Conservation (phyloP, 1,284 basidiomycete genomes). For the Leucocoprinus gongylophorus region DNA sequence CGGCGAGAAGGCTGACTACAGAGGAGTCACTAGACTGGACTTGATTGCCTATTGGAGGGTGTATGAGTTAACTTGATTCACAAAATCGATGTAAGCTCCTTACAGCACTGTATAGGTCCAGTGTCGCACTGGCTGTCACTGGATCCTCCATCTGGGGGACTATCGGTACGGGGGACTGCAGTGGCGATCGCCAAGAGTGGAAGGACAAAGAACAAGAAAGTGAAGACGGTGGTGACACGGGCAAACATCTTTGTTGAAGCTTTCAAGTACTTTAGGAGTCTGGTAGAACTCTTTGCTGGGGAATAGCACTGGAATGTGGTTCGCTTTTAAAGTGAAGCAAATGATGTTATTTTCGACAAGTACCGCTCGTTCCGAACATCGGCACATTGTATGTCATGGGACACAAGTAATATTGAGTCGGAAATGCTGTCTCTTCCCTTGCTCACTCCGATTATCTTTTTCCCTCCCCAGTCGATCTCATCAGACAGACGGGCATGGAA, state of each 20-base stretch:
- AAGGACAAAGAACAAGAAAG: slow-evolving; percentile 20
- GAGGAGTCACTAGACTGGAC: slow-evolving; percentile 14
- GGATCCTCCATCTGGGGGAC: neutral
- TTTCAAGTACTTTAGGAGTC: slow-evolving; percentile 6
- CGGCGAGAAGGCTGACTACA: slow-evolving; percentile 14
- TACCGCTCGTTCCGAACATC: no score
- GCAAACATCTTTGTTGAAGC: slow-evolving; percentile 21
- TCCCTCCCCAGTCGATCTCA: no score
- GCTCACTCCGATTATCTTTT: no score
- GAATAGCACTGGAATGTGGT: neutral
- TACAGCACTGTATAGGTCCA: slow-evolving; percentile 24
- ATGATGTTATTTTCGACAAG: neutral
- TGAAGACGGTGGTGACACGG: slow-evolving; percentile 21
- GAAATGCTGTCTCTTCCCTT: no score
- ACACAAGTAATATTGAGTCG: no score
- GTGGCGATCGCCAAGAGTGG: slow-evolving; percentile 22
- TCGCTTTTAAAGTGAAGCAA: slow-evolving; percentile 11
- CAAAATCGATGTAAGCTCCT: neutral
- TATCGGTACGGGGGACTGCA: slow-evolving; percentile 18
- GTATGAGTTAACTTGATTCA: neutral
- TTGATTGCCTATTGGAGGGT: slow-evolving; percentile 16
- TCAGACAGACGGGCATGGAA: no score
- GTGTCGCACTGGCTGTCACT: slow-evolving; percentile 8
- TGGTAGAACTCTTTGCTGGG: slow-evolving; percentile 12
- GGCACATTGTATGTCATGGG: no score